Percentiles rank a stretch among this genome's conserved stretches.
Conservation (phyloP, 208 protist genomes). For the Acanthamoeba divionensis region DNA sequence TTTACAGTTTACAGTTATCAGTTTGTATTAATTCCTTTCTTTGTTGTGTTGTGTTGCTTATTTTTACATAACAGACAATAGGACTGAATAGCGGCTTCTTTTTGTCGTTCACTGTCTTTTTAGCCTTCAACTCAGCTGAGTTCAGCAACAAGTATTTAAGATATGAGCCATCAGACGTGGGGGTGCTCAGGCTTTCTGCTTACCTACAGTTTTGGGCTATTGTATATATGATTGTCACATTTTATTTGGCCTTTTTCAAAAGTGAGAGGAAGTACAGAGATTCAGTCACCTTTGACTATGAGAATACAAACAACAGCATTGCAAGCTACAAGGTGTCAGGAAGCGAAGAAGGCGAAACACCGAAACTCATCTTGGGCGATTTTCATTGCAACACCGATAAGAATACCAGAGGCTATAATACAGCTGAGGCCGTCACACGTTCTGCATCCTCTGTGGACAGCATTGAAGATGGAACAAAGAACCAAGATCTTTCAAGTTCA, state of each 20-base stretch:
- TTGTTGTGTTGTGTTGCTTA: background rate
- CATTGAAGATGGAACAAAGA: background rate
- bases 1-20: background rate
- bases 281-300: too few relatives aligned
- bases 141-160: conserved; percentile 59
- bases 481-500: background rate
- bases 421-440: too few relatives aligned
- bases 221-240: conserved; percentile 43
- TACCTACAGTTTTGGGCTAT: conserved; percentile 42
- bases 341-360: too few relatives aligned
- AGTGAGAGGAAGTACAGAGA: background rate
- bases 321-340: too few relatives aligned
- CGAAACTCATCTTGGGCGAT: background rate
- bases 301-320: too few relatives aligned
- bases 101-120: conserved; percentile 69
- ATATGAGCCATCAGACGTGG: background rate
- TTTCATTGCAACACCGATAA: background rate
- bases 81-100: conserved; percentile 71
- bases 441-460: background rate
- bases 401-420: background rate
- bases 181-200: background rate
- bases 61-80: conserved; percentile 49
- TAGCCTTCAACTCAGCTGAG: conserved; percentile 68
- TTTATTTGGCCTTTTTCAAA: conserved; percentile 59
- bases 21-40: background rate